Percentiles rank a stretch among this genome's conserved stretches.
These are phyloP conservation scores for Hypericum androsaemum DNA, from an alignment of 345 rosid genomes.

Conservation along the genomic window DNA sequence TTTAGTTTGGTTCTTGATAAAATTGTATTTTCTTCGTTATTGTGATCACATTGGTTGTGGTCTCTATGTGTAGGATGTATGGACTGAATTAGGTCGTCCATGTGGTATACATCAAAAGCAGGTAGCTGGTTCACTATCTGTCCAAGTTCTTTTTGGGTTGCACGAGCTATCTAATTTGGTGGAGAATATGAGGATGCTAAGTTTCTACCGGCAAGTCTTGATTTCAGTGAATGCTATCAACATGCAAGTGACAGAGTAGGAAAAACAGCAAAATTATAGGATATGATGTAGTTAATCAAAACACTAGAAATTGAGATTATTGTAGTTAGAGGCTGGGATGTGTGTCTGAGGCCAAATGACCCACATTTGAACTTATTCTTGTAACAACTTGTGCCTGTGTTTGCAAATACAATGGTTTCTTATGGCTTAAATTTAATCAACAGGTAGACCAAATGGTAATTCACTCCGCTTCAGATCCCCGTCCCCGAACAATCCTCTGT, in stretches of 20 bases:
- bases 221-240: not conserved
- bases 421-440: conserved; percentile 1
- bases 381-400: no score
- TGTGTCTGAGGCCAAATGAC: no score
- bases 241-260: no score
- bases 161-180: not conserved
- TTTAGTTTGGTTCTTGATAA: conserved; percentile 1
- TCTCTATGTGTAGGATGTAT: conserved; percentile 67
- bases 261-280: no score
- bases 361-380: no score
- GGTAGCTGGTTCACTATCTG: no score
- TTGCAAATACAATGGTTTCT: no score
- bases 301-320: no score
- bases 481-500: conserved; percentile 73
- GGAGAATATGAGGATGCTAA: not conserved
- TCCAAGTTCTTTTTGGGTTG: no score
- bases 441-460: conserved; percentile 99
- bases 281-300: no score
- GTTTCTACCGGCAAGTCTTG: not conserved
- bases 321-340: no score
- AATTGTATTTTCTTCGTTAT: not conserved
- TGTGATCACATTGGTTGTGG: not conserved
- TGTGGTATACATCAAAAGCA: conserved; percentile 97
- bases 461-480: conserved; percentile 83
- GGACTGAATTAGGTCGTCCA: conserved; percentile 97